phyloP scores from a whole-genome alignment of 2,329 filamentous ascomycete genomes.

The Alternaria consortialis region DNA sequence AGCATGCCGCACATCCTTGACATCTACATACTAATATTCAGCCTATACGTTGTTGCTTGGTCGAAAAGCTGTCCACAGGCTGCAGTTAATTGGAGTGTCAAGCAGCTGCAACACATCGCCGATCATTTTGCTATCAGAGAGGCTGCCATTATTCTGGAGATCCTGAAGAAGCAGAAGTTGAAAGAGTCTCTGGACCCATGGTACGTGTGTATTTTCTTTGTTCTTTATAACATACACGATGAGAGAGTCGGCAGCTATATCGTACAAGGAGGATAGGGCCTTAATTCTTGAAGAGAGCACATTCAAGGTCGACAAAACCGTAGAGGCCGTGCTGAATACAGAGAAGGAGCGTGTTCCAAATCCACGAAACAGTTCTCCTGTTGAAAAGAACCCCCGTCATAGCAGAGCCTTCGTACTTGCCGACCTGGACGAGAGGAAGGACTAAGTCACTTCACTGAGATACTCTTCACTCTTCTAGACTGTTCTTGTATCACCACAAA shows the following conservation, averaged over 20 bases:
- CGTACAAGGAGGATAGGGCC: background rate
- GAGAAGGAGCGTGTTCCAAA: background rate
- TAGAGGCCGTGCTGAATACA: background rate
- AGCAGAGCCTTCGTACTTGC: background rate
- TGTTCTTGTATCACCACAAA: background rate
- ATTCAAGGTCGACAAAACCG: background rate
- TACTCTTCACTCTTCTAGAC: background rate
- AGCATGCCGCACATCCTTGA: constrained; percentile 26
- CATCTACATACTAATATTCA: constrained; percentile 28
- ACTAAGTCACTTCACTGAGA: background rate
- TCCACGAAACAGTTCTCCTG: background rate
- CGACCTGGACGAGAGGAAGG: background rate
- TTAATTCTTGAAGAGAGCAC: background rate
- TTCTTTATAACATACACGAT: background rate
- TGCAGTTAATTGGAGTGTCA: constrained; percentile 9
- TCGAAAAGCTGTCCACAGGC: constrained; percentile 10
- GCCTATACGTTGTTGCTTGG: constrained; percentile 27
- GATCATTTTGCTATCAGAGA: constrained; percentile 31
- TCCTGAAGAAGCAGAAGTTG: constrained; percentile 10
- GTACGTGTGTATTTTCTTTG: constrained; percentile 9
- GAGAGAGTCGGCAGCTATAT: background rate
- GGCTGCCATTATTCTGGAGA: constrained; percentile 17
- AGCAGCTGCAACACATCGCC: constrained; percentile 22
- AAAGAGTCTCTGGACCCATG: constrained; percentile 2
- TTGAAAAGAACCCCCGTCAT: background rate